These are phyloP conservation scores for Amphicarpaea edgeworthii DNA, from an alignment of 306 rosid genomes.

Conservation along the genomic window DNA sequence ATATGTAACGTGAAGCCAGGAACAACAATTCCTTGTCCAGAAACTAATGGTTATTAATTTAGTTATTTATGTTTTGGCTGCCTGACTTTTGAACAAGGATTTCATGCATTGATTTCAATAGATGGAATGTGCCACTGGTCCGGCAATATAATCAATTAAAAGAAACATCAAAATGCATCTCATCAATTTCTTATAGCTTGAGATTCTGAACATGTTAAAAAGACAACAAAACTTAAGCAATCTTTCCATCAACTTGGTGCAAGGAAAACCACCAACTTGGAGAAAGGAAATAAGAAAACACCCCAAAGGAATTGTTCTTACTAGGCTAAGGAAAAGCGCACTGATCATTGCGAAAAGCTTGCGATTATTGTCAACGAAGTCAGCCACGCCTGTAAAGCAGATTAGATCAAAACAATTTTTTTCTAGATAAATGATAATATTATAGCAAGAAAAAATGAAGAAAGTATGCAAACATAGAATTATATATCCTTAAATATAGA, in stretches of 20 bases:
- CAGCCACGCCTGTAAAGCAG: slow-evolving; percentile 66
- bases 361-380: slow-evolving; percentile 80
- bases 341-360: slow-evolving; percentile 68
- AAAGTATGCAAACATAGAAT: slow-evolving; percentile 5
- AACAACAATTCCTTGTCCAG: neutral
- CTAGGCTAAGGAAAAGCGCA: slow-evolving; percentile 81
- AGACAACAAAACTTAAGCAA: slow-evolving; percentile 7
- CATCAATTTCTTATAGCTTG: slow-evolving; percentile 20
- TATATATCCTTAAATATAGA: slow-evolving; percentile 1
- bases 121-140: neutral
- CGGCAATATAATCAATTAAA: slow-evolving; percentile 18
- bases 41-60: neutral
- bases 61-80: neutral
- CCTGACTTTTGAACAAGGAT: neutral
- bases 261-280: slow-evolving; percentile 4
- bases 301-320: slow-evolving; percentile 53
- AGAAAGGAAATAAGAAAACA: slow-evolving; percentile 23
- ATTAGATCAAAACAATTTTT: slow-evolving; percentile 38
- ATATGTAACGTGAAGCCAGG: neutral
- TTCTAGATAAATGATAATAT: slow-evolving; percentile 24
- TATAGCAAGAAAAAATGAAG: neutral
- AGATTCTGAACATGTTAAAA: slow-evolving; percentile 30
- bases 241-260: slow-evolving; percentile 7
- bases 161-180: slow-evolving; percentile 19
- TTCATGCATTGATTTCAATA: neutral